These are phyloP conservation scores for Cystofilobasidium capitatum DNA, from an alignment of 768 basidiomycete species.

Conservation along the genomic window DNA sequence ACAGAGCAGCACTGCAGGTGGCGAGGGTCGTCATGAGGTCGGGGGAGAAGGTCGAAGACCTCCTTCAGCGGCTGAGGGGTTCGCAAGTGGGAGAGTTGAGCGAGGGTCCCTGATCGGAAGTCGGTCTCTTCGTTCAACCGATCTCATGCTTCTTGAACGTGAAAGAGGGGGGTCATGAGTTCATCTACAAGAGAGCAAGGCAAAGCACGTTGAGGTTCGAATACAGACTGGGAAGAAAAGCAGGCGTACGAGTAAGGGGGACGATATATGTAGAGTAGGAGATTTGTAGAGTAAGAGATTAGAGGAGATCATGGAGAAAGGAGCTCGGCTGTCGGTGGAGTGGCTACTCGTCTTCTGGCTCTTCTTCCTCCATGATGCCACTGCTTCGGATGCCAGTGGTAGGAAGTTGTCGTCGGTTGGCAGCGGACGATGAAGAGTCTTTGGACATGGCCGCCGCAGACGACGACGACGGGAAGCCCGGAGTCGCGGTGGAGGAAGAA, in stretches of 20 bases:
- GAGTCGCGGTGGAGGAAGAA: not conserved
- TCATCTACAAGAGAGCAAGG: no score
- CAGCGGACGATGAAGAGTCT: conserved; percentile 5
- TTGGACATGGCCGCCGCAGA: conserved; percentile 2
- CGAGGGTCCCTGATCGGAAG: no score
- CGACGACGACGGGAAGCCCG: not conserved
- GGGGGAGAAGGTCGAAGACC: not conserved
- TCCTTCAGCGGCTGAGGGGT: not conserved
- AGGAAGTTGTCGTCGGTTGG: conserved; percentile 14
- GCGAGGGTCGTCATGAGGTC: not conserved
- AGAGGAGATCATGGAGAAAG: no score
- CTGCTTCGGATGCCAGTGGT: conserved; percentile 11
- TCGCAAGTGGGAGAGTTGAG: not conserved
- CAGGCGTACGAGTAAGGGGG: no score
- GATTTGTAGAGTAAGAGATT: no score
- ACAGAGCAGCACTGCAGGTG: not conserved
- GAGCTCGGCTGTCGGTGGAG: no score
- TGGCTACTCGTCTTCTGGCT: conserved; percentile 29
- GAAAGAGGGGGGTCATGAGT: no score
- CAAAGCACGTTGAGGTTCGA: no score
- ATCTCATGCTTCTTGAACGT: no score
- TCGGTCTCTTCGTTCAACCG: no score
- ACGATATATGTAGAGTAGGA: no score
- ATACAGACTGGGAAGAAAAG: no score
- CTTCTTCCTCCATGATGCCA: conserved; percentile 29